Conservation (phyloP, 495 filamentous ascomycete genomes). For the Clohesyomyces aquaticus region DNA sequence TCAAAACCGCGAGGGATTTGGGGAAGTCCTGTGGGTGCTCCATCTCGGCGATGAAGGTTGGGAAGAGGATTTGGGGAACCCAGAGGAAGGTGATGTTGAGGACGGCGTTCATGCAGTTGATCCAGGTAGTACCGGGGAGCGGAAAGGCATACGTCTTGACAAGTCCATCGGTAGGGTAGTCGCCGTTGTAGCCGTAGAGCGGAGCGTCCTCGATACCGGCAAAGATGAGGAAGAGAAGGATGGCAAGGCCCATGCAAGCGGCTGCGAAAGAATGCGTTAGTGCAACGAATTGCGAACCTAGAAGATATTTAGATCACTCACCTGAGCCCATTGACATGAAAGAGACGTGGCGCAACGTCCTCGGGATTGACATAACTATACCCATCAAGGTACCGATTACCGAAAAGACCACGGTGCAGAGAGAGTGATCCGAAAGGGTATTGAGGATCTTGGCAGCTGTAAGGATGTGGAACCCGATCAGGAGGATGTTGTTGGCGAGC, state of each 20-base stretch:
- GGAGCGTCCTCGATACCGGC: constrained; percentile 52
- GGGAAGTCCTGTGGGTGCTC: constrained; percentile 56
- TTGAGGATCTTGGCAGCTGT: constrained; percentile 50
- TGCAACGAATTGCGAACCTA: neutral
- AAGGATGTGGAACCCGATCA: constrained; percentile 51
- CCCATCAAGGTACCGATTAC: constrained; percentile 48
- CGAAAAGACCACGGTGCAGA: constrained; percentile 49
- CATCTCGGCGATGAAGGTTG: constrained; percentile 65
- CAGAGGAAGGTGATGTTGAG: constrained; percentile 61
- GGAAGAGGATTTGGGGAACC: constrained; percentile 66
- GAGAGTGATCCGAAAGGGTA: constrained; percentile 48
- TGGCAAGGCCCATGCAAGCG: constrained; percentile 52
- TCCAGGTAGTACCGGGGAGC: constrained; percentile 52
- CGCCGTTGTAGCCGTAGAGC: constrained; percentile 43
- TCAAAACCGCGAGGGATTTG: constrained; percentile 51
- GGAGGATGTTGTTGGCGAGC: constrained; percentile 50
- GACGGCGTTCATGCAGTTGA: constrained; percentile 57
- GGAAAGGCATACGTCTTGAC: constrained; percentile 55
- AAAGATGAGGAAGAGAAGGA: constrained; percentile 54
- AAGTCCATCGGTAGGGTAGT: constrained; percentile 49
- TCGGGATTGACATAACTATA: constrained; percentile 50
- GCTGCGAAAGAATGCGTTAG: constrained; percentile 14
- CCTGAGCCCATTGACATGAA: constrained; percentile 55
- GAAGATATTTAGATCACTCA: neutral
- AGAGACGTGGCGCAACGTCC: constrained; percentile 52